A percentile compares a stretch with the other conserved stretches of the same genome.
phyloP scores from a whole-genome alignment of 140 eudicot species.

The Erigeron philadelphicus region DNA sequence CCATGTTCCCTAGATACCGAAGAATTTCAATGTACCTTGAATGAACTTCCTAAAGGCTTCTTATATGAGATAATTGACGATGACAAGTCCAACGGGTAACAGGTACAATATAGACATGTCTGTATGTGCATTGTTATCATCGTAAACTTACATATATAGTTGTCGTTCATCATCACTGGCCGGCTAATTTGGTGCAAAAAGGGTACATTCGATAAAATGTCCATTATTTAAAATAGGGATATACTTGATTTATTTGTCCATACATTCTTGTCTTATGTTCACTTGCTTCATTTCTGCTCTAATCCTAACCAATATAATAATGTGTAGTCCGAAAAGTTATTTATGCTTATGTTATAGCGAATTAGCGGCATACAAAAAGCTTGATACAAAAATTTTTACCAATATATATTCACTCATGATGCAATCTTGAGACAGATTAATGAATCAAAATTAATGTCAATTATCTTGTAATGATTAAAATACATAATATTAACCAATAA shows the following conservation, averaged over 20 bases:
- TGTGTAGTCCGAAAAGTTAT: too few relatives aligned
- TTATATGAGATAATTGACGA: conserved; percentile 5
- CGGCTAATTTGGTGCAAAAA: conserved; percentile 25
- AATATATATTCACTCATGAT: too few relatives aligned
- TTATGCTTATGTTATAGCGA: neutral
- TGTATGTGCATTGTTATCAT: conserved; percentile 28
- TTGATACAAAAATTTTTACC: neutral
- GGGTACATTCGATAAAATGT: conserved; percentile 16
- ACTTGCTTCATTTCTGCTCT: neutral
- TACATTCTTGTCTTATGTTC: neutral
- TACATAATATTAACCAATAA: too few relatives aligned
- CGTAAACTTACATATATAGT: conserved; percentile 21
- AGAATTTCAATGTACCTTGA: neutral
- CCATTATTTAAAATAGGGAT: conserved; percentile 11
- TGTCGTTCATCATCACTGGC: conserved; percentile 16
- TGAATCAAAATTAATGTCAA: too few relatives aligned
- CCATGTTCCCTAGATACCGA: conserved; percentile 20
- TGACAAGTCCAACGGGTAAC: neutral
- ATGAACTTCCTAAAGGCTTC: conserved; percentile 19
- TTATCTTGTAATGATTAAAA: too few relatives aligned
- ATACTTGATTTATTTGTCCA: conserved; percentile 11
- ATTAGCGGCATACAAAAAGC: neutral
- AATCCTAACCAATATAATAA: neutral
- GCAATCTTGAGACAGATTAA: too few relatives aligned
- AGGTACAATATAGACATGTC: conserved; percentile 8